Evolutionary conservation across 257 asterid genomes (phyloP).

Genomic region (Pogostemon cablin): DNA sequence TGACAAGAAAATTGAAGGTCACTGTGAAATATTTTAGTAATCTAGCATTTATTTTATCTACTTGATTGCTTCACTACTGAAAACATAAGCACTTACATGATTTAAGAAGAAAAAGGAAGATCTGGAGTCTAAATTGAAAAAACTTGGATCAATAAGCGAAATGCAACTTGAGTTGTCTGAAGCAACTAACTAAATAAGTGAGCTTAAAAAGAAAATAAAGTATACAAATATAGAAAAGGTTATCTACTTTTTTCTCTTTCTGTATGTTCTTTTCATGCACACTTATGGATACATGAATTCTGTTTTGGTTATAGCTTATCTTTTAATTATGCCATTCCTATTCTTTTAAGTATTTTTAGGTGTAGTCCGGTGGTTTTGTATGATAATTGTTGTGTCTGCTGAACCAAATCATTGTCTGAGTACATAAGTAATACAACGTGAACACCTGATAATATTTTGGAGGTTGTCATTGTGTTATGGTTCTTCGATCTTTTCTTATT

Average conservation of each 20-base stretch:
- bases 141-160: constrained; percentile 96
- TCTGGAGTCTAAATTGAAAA: constrained; percentile 77
- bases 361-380: too few species aligned
- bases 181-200: constrained; percentile 92
- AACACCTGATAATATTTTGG: too few species aligned
- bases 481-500: too few species aligned
- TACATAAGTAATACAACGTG: too few species aligned
- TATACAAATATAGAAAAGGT: constrained; percentile 98
- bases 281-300: background rate
- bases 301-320: too few species aligned
- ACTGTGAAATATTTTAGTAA: constrained; percentile 25
- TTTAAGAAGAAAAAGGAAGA: constrained; percentile 87
- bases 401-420: too few species aligned
- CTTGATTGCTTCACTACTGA: constrained; percentile 33
- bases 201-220: constrained; percentile 95
- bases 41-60: constrained; percentile 19
- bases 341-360: too few species aligned
- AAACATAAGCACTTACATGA: constrained; percentile 45
- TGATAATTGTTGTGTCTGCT: too few species aligned
- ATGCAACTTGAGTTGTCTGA: constrained; percentile 97
- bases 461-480: too few species aligned
- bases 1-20: constrained; percentile 91
- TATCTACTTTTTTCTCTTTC: background rate
- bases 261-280: constrained; percentile 24
- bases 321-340: too few species aligned